Percentiles rank a stretch among this genome's conserved stretches.
Conservation (phyloP, 1,139 yeast genomes). For the Pichia sp. region DNA sequence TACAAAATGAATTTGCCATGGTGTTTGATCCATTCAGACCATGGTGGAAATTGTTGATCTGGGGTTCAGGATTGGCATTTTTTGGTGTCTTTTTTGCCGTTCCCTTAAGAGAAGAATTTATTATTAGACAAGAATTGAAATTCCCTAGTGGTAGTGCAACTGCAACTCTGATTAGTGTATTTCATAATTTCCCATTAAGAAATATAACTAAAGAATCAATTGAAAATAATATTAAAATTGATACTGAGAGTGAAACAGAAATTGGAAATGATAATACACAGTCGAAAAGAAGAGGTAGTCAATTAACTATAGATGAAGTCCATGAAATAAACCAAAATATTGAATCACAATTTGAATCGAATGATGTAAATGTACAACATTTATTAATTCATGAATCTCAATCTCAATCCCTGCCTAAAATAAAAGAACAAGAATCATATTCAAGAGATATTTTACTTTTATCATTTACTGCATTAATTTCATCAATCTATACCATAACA, state of each 20-base stretch:
- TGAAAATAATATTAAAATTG: not conserved
- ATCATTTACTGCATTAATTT: conserved; percentile 53
- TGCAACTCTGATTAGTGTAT: conserved; percentile 82
- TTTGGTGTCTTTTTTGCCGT: conserved; percentile 96
- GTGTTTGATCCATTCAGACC: conserved; percentile 19
- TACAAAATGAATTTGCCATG: not conserved
- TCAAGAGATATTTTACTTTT: conserved; percentile 54
- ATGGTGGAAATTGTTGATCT: conserved; percentile 52
- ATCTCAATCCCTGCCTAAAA: not conserved
- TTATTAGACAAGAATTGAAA: conserved; percentile 75
- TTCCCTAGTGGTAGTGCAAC: conserved; percentile 97
- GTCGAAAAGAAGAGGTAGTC: not conserved
- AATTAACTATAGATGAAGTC: not conserved
- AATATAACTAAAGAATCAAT: conserved; percentile 31
- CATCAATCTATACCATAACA: conserved; percentile 65
- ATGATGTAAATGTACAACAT: not conserved
- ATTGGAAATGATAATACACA: not conserved
- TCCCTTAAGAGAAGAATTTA: conserved; percentile 78
- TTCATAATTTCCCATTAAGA: conserved; percentile 61
- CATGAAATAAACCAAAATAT: not conserved
- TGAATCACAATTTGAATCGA: not conserved
- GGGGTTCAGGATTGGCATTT: conserved; percentile 84
- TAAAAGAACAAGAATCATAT: conserved; percentile 33
- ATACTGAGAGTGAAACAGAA: not conserved
- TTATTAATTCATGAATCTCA: not conserved